Percentiles rank a stretch among this genome's conserved stretches.
phyloP scores from a whole-genome alignment of 371 early-diverging fungal species.

The Furculomyces boomerangus region DNA sequence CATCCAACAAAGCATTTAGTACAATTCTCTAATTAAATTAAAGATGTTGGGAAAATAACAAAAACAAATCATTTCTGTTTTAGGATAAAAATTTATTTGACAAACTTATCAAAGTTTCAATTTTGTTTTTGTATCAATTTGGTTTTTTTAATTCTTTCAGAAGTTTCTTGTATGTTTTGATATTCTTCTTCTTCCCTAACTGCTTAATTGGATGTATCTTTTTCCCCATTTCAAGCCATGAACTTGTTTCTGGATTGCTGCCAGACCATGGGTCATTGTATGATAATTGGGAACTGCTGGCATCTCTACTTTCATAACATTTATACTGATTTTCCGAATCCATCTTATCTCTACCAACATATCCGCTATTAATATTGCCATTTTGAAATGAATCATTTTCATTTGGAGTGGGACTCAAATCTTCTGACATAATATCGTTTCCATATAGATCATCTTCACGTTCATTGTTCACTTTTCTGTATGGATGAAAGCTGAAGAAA shows the following conservation, averaged over 20 bases:
- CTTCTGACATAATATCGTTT: background rate
- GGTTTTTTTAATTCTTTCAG: background rate
- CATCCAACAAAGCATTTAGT: too few species aligned
- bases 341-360: background rate
- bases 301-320: background rate
- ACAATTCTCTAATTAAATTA: too few species aligned
- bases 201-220: background rate
- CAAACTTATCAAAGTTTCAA: background rate
- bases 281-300: background rate
- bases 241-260: background rate
- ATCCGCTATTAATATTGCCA: background rate
- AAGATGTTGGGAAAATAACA: background rate
- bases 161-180: background rate
- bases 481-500: background rate
- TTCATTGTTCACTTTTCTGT: background rate
- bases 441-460: too few species aligned
- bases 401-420: background rate
- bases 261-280: background rate
- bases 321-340: background rate
- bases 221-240: slow-evolving; percentile 1
- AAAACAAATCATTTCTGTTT: background rate
- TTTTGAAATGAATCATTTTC: background rate
- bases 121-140: background rate
- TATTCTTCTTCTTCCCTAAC: background rate
- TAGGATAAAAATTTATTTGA: background rate